Base-by-base conservation (phyloP, 257 asterid genomes). In the Leptodermis oblonga region DNA sequence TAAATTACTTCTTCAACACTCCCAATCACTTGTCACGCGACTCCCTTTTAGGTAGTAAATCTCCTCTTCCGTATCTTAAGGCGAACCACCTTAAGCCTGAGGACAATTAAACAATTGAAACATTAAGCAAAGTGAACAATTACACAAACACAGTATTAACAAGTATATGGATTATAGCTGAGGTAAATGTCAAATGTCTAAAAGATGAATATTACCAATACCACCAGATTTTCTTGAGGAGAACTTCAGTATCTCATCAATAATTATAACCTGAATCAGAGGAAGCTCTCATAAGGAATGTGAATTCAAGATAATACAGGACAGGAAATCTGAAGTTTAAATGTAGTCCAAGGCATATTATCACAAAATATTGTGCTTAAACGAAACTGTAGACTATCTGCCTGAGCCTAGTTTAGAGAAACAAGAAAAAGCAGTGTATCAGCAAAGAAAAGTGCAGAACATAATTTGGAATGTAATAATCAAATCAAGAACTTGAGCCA, bases 201-300 rank as follows among this genome's bases (percentile, higher is more conserved):
- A 8, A 23, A 2, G 39, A 42, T 22, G 28, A 69, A 58, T 15
- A 49, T 75, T 79, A 88, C 90, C 91, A 49, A 73, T 79, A 88
- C 90, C 91, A 55, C 73, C 74, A 28, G 90, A 53, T 17, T 74
- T 80, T 77, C 99, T 86, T n/a, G 99, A 91, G 70, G 91, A 75
- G 83, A 89, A 87, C 88, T 94, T 94, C 83, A 94, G 76, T 71
- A 94, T 82, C 88, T 91, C 99, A 79, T 94, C 99, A 28, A 94
- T 91, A 62, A 94, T 76, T 76, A 94, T 91, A 68, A 91, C 99
- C 96, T 93, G 86, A 73, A 85, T 68, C 43, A 68, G 54, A 75
- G 52, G 73, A 53, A 70, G 56, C 31, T 43, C 31, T 68, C 37
- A 68, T 69, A n/a, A 70, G 46, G 58, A 41, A 61, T 62, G 52